phyloP scores from a whole-genome alignment of 73 alveolate genomes.

The Tetrahymena borealis region DNA sequence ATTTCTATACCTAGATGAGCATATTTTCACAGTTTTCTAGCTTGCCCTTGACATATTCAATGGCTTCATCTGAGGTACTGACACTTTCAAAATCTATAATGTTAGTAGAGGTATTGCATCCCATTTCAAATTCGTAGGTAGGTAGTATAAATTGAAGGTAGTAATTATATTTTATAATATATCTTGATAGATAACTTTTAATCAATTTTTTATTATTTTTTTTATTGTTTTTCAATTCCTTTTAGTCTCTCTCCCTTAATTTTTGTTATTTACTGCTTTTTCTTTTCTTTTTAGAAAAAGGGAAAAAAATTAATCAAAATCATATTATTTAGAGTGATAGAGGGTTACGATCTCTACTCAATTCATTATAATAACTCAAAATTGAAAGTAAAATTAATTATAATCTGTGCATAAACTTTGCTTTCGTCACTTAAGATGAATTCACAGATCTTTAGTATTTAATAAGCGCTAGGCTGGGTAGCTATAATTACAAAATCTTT shows the following conservation, averaged over 20 bases:
- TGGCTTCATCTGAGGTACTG: background rate
- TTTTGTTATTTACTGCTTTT: too few relatives aligned
- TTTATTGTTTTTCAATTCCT: background rate
- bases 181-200: background rate
- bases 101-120: background rate
- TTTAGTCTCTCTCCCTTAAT: background rate
- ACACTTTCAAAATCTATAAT: background rate
- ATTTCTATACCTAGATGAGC: background rate
- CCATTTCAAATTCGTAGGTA: background rate
- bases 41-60: background rate
- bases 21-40: background rate
- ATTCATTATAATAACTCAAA: too few relatives aligned
- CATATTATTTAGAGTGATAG: too few relatives aligned
- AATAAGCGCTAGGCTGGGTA: too few relatives aligned
- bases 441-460: too few relatives aligned
- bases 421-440: too few relatives aligned
- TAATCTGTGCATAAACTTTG: too few relatives aligned
- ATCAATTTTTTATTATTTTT: background rate
- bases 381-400: too few relatives aligned
- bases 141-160: background rate
- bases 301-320: too few relatives aligned
- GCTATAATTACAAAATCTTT: too few relatives aligned
- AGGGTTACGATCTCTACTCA: too few relatives aligned
- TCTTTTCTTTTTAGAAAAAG: too few relatives aligned
- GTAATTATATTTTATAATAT: background rate